Base-by-base conservation (phyloP, 2,329 filamentous ascomycete species). In the Escovopsis sp. region DNA sequence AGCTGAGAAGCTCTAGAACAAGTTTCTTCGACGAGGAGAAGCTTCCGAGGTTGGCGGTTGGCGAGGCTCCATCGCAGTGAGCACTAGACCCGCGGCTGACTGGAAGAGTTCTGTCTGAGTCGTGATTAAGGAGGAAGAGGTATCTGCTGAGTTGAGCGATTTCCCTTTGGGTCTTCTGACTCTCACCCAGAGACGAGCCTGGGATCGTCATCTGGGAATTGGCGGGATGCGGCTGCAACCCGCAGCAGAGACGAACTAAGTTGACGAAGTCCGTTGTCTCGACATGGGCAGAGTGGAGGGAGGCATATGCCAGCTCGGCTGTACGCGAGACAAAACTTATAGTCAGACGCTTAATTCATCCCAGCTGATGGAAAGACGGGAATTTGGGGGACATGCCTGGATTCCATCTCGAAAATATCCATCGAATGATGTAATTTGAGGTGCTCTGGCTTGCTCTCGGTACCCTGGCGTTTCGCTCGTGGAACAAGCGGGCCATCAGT, bases 391-490 rank as follows among this genome's bases (percentile, higher is more conserved):
- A 45, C 70, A 52, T 63, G 88, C 83, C 76, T 43, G 86, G 80
- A 44, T 76, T 76, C 86, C 88, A 98, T 47, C 71, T 78, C 25
- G 76, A 70, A 46, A 86, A 76, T 1, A 90, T 55, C 90, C 90
- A 98, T 46, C 76, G 69, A 37, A 90, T 71, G 26, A 90, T 68
- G 46, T 81, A 73, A 43, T 75, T 79, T 27, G 74, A 76, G 4
- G 76, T 79, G 27, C 66, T 65, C 44, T 76, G 71, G 43, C 72
- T 81, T 26, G 72, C 71, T 39, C 72, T 77, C 2, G 83, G 79
- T 31, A 79, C 73, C 46, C 78, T 70, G 19, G 70, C 66, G 44
- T 79, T 76, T 35, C 75, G 72, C 28, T 75, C 61, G 37, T 76
- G 68, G 26, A 90, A 62, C 29, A 92, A 55, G 36, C 71, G 70